These are phyloP conservation scores for Astraeus odoratus DNA, from an alignment of 768 basidiomycete species.

Conservation along the genomic window DNA sequence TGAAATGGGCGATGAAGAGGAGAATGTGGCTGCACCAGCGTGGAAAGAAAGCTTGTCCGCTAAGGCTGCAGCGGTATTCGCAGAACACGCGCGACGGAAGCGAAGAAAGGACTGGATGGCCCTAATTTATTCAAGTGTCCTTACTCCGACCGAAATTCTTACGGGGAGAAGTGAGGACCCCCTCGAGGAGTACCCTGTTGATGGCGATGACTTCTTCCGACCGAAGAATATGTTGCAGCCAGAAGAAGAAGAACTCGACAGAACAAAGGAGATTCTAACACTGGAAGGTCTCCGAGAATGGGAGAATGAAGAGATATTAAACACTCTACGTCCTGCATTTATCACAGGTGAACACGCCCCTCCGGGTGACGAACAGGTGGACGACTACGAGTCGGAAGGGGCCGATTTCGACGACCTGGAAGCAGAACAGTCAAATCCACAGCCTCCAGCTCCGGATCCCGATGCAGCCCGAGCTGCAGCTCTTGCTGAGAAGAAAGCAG, in stretches of 20 bases:
- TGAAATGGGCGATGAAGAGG: slow-evolving; percentile 26
- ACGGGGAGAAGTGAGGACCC: slow-evolving; percentile 25
- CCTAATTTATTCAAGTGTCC: slow-evolving; percentile 68
- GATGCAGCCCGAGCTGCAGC: slow-evolving; percentile 39
- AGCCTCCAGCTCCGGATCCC: slow-evolving; percentile 1
- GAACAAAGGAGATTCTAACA: slow-evolving; percentile 54
- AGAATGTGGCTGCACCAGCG: slow-evolving; percentile 42
- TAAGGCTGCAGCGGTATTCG: slow-evolving; percentile 40
- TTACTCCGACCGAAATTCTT: slow-evolving; percentile 66
- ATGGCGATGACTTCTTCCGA: slow-evolving; percentile 70
- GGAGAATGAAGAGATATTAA: slow-evolving; percentile 80
- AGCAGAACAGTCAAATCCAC: slow-evolving; percentile 12
- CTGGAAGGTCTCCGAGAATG: slow-evolving; percentile 57
- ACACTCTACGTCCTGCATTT: slow-evolving; percentile 82
- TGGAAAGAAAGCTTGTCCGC: slow-evolving; percentile 70
- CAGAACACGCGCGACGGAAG: slow-evolving; percentile 29
- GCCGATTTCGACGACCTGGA: slow-evolving; percentile 40
- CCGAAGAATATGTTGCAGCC: slow-evolving; percentile 34
- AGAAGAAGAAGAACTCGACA: slow-evolving; percentile 56
- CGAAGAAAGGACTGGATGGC: slow-evolving; percentile 73
- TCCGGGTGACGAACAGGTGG: slow-evolving; percentile 30
- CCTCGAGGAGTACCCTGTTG: slow-evolving; percentile 15
- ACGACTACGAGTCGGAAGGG: slow-evolving; percentile 33
- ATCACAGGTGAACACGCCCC: slow-evolving; percentile 62
- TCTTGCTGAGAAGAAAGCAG: slow-evolving; percentile 83